phyloP scores from a whole-genome alignment of 2,329 filamentous ascomycete species.

The Alternaria angustiovoidea region DNA sequence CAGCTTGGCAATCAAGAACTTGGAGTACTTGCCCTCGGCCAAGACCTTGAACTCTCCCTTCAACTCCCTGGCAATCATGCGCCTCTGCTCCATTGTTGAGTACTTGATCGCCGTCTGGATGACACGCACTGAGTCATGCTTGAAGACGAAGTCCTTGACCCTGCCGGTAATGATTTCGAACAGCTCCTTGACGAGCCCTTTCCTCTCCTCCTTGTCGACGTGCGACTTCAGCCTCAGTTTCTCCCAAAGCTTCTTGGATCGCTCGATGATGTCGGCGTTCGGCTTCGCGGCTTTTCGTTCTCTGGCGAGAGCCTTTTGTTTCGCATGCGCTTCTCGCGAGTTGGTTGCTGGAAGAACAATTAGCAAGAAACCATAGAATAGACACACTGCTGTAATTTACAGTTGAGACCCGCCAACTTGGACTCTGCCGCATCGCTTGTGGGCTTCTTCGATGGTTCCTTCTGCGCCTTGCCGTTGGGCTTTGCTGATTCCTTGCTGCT shows the following conservation, averaged over 20 bases:
- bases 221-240: slow-evolving; percentile 90
- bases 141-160: slow-evolving; percentile 95
- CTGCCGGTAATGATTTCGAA: slow-evolving; percentile 90
- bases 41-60: slow-evolving; percentile 83
- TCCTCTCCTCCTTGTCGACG: slow-evolving; percentile 85
- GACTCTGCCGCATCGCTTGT: slow-evolving; percentile 32
- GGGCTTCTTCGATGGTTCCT: slow-evolving; percentile 28
- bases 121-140: slow-evolving; percentile 96
- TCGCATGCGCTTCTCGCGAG: slow-evolving; percentile 85
- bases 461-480: slow-evolving; percentile 29
- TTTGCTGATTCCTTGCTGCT: slow-evolving; percentile 27
- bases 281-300: slow-evolving; percentile 94
- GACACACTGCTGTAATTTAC: slow-evolving; percentile 20
- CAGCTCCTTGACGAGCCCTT: slow-evolving; percentile 85
- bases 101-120: slow-evolving; percentile 98
- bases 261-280: slow-evolving; percentile 85
- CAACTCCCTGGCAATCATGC: slow-evolving; percentile 85
- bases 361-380: slow-evolving; percentile 11
- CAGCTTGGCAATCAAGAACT: slow-evolving; percentile 95
- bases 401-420: slow-evolving; percentile 38
- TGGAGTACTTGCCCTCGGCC: slow-evolving; percentile 95
- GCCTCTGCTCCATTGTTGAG: slow-evolving; percentile 82
- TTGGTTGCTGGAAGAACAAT: slow-evolving; percentile 66
- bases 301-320: slow-evolving; percentile 86
- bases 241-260: slow-evolving; percentile 98